A percentile compares a stretch with the other conserved stretches of the same genome.
Conservation (phyloP, 306 rosid species). For the Vigna trinervia region DNA sequence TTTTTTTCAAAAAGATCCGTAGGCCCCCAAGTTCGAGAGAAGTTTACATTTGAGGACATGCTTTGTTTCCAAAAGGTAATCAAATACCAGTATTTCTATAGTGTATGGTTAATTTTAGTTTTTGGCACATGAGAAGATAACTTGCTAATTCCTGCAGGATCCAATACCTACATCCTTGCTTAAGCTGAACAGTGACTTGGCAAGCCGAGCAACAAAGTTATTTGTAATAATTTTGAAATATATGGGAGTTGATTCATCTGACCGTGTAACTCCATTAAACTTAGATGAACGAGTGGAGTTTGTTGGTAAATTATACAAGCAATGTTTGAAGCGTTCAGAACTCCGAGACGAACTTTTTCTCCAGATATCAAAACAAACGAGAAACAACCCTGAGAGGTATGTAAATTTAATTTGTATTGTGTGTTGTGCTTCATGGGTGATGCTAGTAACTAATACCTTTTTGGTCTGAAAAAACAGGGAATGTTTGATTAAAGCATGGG, state of each 20-base stretch:
- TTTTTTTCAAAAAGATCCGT: slow-evolving; percentile 85
- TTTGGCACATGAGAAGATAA: slow-evolving; percentile 31
- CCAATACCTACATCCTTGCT: slow-evolving; percentile 88
- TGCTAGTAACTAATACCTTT: slow-evolving; percentile 32
- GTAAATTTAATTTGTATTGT: slow-evolving; percentile 33
- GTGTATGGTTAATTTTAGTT: neutral
- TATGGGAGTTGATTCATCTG: slow-evolving; percentile 86
- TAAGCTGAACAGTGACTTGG: slow-evolving; percentile 78
- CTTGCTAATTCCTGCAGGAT: slow-evolving; percentile 59
- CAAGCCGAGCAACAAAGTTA: slow-evolving; percentile 82
- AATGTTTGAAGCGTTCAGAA: slow-evolving; percentile 84
- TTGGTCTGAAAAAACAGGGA: slow-evolving; percentile 59
- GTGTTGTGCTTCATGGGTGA: slow-evolving; percentile 26
- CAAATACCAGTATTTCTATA: slow-evolving; percentile 10
- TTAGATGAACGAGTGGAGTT: slow-evolving; percentile 85
- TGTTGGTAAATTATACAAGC: slow-evolving; percentile 87
- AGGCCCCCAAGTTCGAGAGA: slow-evolving; percentile 79
- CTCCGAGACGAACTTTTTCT: slow-evolving; percentile 94
- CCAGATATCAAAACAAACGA: slow-evolving; percentile 91
- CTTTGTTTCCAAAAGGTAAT: slow-evolving; percentile 91
- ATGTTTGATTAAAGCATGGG: slow-evolving; percentile 89
- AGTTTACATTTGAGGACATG: slow-evolving; percentile 91
- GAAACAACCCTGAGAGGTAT: slow-evolving; percentile 90
- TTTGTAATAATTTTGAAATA: slow-evolving; percentile 90
- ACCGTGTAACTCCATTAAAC: slow-evolving; percentile 65